Evolutionary conservation across 1,284 basidiomycete genomes (phyloP).

Genomic region (Ganoderma lingzhi): DNA sequence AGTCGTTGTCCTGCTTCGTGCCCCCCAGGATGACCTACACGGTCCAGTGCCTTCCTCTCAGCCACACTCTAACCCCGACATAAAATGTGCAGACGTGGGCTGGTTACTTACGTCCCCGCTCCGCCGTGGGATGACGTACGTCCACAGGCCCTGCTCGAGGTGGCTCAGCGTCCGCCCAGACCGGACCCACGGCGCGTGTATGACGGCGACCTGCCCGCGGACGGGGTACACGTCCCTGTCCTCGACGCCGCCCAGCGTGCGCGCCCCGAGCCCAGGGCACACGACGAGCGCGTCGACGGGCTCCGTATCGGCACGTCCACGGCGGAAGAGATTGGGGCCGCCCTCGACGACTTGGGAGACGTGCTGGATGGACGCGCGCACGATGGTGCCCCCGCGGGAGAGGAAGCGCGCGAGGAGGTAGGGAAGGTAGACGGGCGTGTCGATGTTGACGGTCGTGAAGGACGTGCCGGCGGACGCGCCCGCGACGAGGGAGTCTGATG

Average conservation of each 20-base stretch:
- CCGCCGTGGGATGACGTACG: slow-evolving; percentile 77
- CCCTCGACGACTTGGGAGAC: slow-evolving; percentile 73
- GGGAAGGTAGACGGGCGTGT: slow-evolving; percentile 71
- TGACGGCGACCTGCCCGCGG: slow-evolving; percentile 59
- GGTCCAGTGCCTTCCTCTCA: not conserved
- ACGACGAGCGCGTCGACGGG: slow-evolving; percentile 64
- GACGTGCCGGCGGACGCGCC: slow-evolving; percentile 56
- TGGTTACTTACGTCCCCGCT: slow-evolving; percentile 64
- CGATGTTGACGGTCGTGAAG: slow-evolving; percentile 75
- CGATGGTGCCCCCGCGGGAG: slow-evolving; percentile 62
- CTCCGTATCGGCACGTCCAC: slow-evolving; percentile 29
- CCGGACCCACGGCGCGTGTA: slow-evolving; percentile 62
- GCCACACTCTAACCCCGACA: not conserved
- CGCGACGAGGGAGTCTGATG: slow-evolving; percentile 51
- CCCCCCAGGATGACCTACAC: slow-evolving; percentile 74
- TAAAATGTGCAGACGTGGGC: not conserved
- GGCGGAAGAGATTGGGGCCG: slow-evolving; percentile 51
- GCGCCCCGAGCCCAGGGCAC: slow-evolving; percentile 67
- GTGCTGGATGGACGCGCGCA: slow-evolving; percentile 68
- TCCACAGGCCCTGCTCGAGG: slow-evolving; percentile 56
- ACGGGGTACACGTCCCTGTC: slow-evolving; percentile 58
- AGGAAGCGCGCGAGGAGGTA: slow-evolving; percentile 74
- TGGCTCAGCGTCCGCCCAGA: slow-evolving; percentile 64
- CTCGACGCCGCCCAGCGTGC: slow-evolving; percentile 54
- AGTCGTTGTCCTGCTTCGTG: slow-evolving; percentile 67